A percentile compares a stretch with the other conserved stretches of the same genome.
Conservation (phyloP, 345 rosid species). For the Boechera stricta region DNA sequence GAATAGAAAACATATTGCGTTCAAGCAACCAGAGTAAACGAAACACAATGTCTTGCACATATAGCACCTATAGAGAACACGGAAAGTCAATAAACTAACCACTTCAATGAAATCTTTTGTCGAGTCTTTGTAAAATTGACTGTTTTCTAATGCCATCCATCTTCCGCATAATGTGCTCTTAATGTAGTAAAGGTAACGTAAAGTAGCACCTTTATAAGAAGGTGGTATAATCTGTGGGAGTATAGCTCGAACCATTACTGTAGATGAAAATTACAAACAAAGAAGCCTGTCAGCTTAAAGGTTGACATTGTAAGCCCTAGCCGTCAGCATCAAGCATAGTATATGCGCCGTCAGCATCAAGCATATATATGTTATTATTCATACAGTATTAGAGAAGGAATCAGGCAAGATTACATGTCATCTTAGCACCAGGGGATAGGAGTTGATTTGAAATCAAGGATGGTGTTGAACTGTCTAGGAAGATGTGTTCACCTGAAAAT, state of each 20-base stretch:
- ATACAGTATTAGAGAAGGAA: constrained; percentile 31
- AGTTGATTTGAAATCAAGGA: constrained; percentile 68
- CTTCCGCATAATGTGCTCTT: constrained; percentile 62
- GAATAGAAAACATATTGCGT: background rate
- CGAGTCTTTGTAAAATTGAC: constrained; percentile 53
- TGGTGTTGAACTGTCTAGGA: constrained; percentile 71
- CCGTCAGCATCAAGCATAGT: constrained; percentile 24
- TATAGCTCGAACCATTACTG: constrained; percentile 75
- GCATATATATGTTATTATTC: constrained; percentile 11
- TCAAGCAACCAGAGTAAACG: constrained; percentile 30
- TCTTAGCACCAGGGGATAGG: constrained; percentile 67
- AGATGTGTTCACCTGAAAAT: constrained; percentile 81
- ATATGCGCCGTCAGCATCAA: constrained; percentile 13
- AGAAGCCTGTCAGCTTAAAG: constrained; percentile 33
- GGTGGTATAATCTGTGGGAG: constrained; percentile 86
- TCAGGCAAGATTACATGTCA: constrained; percentile 62
- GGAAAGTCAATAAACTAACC: constrained; percentile 56
- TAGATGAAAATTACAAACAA: constrained; percentile 36
- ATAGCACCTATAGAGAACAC: constrained; percentile 25
- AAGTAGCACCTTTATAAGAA: constrained; percentile 80
- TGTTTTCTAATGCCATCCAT: constrained; percentile 73
- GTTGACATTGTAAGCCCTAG: constrained; percentile 16
- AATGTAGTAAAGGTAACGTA: constrained; percentile 86
- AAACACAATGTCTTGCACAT: constrained; percentile 26
- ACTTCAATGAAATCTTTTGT: constrained; percentile 58